Base-by-base conservation (phyloP, 2,329 filamentous ascomycete species). In the Fusarium ramigenum region DNA sequence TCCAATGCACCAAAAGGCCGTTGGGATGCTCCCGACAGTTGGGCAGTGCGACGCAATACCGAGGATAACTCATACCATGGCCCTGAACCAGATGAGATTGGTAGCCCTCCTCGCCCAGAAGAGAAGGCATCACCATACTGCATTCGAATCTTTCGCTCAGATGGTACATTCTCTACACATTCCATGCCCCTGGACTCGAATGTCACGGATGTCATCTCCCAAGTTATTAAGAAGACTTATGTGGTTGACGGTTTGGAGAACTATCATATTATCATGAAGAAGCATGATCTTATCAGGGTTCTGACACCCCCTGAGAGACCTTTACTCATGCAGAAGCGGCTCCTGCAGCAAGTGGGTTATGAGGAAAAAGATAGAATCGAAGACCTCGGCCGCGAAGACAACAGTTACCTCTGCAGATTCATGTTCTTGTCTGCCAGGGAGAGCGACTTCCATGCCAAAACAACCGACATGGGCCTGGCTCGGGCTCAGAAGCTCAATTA, bases 21-120 rank as follows among this genome's bases (percentile, higher is more conserved):
- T 7, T 99, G 96, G 96, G 93, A 97, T 81, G 95, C 95, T 7
- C 96, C 96, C 3, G 96, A 98, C 81, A 98, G 95, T 80, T 99
- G 96, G 96, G 95, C 93, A 57, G 96, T 98, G 32, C 93, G 93
- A 75, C 91, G 91, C 68, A 87, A 87, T 49, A 89, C 89, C 12
- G 91, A 94, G 75, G 92, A 94, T 61, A 88, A 88, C 70, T 85
- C 87, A n/a, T 78, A 80, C 74, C 88, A 85, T 75, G 83, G 80
- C 9, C 84, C 86, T 4, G 93, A 94, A 63, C 85, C 89, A 19
- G 93, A 95, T 70, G 93, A 96, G 61, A 85, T 88, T 34, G 91
- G 90, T 52, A 88, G 89, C 57, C 87, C 90, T n/a, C 87, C 90
- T 11, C 89, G 90, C 56, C 89, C 91, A 5, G 93, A 96, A 62